phyloP scores from a whole-genome alignment of 2,329 filamentous ascomycete genomes.

The Amphichorda felina region DNA sequence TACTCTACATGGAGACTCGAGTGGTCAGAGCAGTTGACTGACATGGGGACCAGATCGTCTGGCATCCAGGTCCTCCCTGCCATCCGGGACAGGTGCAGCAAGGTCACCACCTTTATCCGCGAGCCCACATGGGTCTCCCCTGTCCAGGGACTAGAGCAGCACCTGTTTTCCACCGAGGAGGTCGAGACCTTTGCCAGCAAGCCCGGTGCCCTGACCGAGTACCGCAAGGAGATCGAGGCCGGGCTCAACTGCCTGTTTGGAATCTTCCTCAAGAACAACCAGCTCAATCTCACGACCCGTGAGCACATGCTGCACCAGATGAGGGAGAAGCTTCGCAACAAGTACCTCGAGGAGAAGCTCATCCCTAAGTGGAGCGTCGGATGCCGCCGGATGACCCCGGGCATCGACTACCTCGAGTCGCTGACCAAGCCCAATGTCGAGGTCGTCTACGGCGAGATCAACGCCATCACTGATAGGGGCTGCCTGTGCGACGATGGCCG shows the following conservation, averaged over 20 bases:
- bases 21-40: too few species aligned
- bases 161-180: constrained; percentile 27
- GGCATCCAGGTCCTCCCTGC: constrained; percentile 33
- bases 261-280: constrained; percentile 28
- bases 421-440: constrained; percentile 33
- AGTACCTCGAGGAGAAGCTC: constrained; percentile 34
- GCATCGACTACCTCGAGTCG: constrained; percentile 34
- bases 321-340: constrained; percentile 25
- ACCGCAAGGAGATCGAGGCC: constrained; percentile 30
- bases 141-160: constrained; percentile 25
- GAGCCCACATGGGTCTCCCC: constrained; percentile 38
- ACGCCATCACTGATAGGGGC: constrained; percentile 26
- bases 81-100: constrained; percentile 15
- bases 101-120: constrained; percentile 36
- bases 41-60: constrained; percentile 9
- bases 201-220: constrained; percentile 21
- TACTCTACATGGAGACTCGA: neutral
- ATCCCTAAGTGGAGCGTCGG: constrained; percentile 38
- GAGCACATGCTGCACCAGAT: constrained; percentile 25
- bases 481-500: constrained; percentile 34
- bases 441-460: constrained; percentile 26
- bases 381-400: constrained; percentile 35
- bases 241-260: constrained; percentile 33
- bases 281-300: constrained; percentile 25
- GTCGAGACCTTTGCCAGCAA: constrained; percentile 24